These are phyloP conservation scores for Verticillium albo-atrum DNA, from an alignment of 2,329 filamentous ascomycete genomes.

Conservation along the genomic window DNA sequence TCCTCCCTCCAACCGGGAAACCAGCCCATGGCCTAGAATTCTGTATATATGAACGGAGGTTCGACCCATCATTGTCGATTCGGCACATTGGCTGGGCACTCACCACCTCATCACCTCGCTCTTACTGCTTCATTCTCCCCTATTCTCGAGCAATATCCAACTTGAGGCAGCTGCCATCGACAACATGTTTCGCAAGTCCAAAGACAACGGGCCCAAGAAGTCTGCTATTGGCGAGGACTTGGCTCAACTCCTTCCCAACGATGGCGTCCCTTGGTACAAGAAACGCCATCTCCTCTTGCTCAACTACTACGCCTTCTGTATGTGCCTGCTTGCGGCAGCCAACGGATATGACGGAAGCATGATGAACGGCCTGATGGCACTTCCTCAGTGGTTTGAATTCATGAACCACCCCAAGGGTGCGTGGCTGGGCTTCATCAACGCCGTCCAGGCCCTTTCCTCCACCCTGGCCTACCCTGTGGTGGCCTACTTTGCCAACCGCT, in stretches of 20 bases:
- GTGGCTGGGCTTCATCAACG: slow-evolving; percentile 3
- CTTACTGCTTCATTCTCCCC: background rate
- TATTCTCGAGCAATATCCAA: background rate
- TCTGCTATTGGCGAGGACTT: slow-evolving; percentile 5
- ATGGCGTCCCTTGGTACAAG: slow-evolving; percentile 3
- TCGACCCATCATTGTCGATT: background rate
- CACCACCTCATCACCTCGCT: background rate
- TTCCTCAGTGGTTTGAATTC: slow-evolving; percentile 28
- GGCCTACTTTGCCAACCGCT: slow-evolving; percentile 26
- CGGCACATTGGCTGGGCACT: background rate
- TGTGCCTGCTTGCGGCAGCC: slow-evolving; percentile 1
- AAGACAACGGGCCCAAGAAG: background rate
- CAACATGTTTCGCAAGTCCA: slow-evolving; percentile 3
- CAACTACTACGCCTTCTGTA: slow-evolving; percentile 4
- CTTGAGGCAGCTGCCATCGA: background rate
- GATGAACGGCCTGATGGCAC: slow-evolving; percentile 52
- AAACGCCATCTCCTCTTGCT: slow-evolving; percentile 2
- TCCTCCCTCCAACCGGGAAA: background rate
- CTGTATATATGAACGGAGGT: background rate
- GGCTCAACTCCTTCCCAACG: slow-evolving; percentile 1
- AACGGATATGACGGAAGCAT: slow-evolving; percentile 43
- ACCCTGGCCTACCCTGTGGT: slow-evolving; percentile 20
- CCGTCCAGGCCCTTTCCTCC: slow-evolving; percentile 12
- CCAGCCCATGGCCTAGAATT: background rate
- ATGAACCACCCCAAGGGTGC: slow-evolving; percentile 4